Evolutionary conservation across 208 protist species (phyloP), one percentile per base, ranked within the genome.

Genomic region (Leishmania arabica): DNA sequence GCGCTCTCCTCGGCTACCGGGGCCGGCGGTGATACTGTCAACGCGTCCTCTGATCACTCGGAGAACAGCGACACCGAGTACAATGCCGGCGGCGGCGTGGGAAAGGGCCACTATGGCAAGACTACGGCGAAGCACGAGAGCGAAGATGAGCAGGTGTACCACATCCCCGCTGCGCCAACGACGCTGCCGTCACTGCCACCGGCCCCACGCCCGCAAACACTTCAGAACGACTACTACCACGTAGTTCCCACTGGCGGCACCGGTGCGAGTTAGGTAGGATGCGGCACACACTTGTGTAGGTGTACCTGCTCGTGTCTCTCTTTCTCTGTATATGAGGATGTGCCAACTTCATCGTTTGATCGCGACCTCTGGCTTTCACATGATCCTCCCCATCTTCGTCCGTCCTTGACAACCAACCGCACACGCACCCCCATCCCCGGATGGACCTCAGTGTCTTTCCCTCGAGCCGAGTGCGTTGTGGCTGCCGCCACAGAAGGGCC

Each of bases 181-280:
- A 37, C 21, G 72, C 71, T 79, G 49, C 82, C 81, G 42, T 70
- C 70, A 37, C 53, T 81, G 77, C 82, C 82, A 58, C 70, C 71
- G 17, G 82, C 77, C 62, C 82, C 77, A 37, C 71, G 74, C 40
- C 70, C 82, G 13, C 54, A 78, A 56, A 49, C 64, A 24, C 24
- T 78, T 45, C 75, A 77, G n/a, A 79, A 77, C 40, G 51, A 51
- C 5, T 19, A 40, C 21, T 78, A 58, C 31, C 42, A 75, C 53
- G 80, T 79, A 24, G 65, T 79, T 31, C n/a, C 71, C 47, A 24
- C 37, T 19, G 19, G 49, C n/a, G 31, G 19, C 51, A 2, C 49
- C 4, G n/a, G 31, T 47, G 3, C 45, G 24, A 72, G 42, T 19
- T 72, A 72, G 45, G 24, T 13, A 40, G 24, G 37, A 45, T 47